Evolutionary conservation across 306 rosid species (phyloP).

Genomic region (Mimosa bimucronata): DNA sequence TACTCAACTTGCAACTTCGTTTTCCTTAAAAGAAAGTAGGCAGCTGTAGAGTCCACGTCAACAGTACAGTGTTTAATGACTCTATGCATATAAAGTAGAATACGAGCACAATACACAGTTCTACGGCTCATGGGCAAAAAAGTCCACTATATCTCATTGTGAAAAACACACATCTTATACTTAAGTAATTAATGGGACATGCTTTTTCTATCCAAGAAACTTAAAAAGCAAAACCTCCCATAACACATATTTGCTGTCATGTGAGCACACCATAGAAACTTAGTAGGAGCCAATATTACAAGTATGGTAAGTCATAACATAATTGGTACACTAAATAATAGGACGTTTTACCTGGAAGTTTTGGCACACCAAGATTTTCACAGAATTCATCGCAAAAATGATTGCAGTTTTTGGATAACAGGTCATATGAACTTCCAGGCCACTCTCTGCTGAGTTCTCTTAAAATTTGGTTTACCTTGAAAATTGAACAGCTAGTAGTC

Average conservation of each 20-base stretch:
- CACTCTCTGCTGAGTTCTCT: constrained; percentile 98
- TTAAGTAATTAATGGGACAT: not conserved
- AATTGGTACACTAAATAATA: constrained; percentile 5
- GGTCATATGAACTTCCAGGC: constrained; percentile 90
- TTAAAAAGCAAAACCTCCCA: constrained; percentile 8
- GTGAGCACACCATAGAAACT: not conserved
- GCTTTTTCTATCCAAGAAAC: constrained; percentile 9
- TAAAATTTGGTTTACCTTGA: constrained; percentile 84
- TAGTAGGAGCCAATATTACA: not conserved
- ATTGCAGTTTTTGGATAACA: constrained; percentile 92
- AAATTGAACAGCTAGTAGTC: constrained; percentile 64
- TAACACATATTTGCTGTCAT: constrained; percentile 10
- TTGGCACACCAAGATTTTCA: constrained; percentile 83
- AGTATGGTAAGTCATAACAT: not conserved
- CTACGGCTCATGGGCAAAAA: not conserved
- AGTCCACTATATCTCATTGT: not conserved
- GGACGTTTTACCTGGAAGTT: constrained; percentile 81
- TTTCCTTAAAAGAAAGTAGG: not conserved
- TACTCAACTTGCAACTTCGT: not conserved
- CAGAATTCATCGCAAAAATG: constrained; percentile 97
- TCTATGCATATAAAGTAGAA: constrained; percentile 16
- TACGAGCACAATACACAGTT: not conserved
- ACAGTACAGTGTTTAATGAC: not conserved
- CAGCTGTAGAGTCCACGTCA: constrained; percentile 21
- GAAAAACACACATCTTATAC: not conserved